Percentiles rank a stretch among this genome's conserved stretches.
Conservation (phyloP, 371 early-diverging fungal genomes). For the Mucor piriformis region DNA sequence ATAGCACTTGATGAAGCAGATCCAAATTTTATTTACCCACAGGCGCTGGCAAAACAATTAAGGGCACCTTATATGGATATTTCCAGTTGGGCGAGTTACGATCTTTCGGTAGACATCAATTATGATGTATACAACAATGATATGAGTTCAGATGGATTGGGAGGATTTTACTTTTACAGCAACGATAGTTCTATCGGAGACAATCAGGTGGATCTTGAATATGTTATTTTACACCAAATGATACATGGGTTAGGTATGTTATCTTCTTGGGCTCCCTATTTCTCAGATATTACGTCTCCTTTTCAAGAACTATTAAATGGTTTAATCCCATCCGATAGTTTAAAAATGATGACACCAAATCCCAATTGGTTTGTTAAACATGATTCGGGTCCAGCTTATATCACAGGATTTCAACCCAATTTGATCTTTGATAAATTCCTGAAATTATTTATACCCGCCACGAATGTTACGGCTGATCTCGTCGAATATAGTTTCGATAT, state of each 20-base stretch:
- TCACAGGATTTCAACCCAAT: constrained; percentile 37
- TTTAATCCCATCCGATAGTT: constrained; percentile 21
- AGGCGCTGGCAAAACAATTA: constrained; percentile 39
- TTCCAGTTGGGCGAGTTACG: constrained; percentile 30
- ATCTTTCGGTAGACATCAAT: constrained; percentile 34
- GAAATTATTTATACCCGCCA: constrained; percentile 8
- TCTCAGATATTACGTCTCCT: constrained; percentile 30
- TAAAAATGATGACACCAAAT: constrained; percentile 37
- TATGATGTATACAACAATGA: constrained; percentile 36
- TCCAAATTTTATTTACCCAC: constrained; percentile 40
- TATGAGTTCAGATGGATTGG: constrained; percentile 18
- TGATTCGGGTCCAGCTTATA: constrained; percentile 26
- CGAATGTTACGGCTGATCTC: constrained; percentile 15
- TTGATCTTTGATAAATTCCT: constrained; percentile 45
- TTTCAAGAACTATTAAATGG: constrained; percentile 28
- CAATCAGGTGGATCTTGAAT: constrained; percentile 37
- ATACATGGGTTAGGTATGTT: constrained; percentile 40
- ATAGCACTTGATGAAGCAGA: constrained; percentile 26
- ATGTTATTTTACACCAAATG: constrained; percentile 39
- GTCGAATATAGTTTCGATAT: constrained; percentile 29
- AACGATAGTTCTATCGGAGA: constrained; percentile 18
- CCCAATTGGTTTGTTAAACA: constrained; percentile 25
- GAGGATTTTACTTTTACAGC: constrained; percentile 31
- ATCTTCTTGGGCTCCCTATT: constrained; percentile 45
- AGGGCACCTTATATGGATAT: constrained; percentile 19